Conservation (phyloP, 108 stramenopile species). For the Seminavis robusta region DNA sequence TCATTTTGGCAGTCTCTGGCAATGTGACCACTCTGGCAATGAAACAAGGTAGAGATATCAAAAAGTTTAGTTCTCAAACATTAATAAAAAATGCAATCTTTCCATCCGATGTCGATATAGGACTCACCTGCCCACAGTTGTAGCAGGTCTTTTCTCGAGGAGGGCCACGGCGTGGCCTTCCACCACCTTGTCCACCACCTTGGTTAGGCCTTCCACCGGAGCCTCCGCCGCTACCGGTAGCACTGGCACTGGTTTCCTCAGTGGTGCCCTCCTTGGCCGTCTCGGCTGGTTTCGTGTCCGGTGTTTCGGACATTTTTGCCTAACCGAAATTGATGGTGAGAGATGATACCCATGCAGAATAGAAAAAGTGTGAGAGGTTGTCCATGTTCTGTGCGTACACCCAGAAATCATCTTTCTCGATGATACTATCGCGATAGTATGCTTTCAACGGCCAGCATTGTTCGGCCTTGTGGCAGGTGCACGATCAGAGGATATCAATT, state of each 20-base stretch:
- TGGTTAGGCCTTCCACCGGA: not conserved
- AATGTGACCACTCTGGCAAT: constrained; percentile 40
- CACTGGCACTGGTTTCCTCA: not conserved
- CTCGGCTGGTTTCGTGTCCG: too few relatives aligned
- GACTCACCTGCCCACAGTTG: constrained; percentile 67
- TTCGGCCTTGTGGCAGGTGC: too few relatives aligned
- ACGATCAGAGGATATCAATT: too few relatives aligned
- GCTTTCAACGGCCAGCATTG: too few relatives aligned
- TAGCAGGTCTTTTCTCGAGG: constrained; percentile 72
- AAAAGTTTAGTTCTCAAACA: not conserved
- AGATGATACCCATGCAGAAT: too few relatives aligned
- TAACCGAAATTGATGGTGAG: too few relatives aligned
- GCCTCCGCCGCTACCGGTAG: not conserved
- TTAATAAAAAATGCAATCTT: not conserved
- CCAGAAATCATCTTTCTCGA: too few relatives aligned
- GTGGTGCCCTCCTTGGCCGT: not conserved
- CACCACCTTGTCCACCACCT: constrained; percentile 11
- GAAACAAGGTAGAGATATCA: not conserved
- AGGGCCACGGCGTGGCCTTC: constrained; percentile 2
- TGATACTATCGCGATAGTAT: too few relatives aligned
- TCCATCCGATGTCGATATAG: not conserved
- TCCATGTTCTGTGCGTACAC: too few relatives aligned
- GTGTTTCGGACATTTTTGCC: too few relatives aligned
- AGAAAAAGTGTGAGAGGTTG: too few relatives aligned
- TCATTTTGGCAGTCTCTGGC: constrained; percentile 56